Evolutionary conservation across 805 yeast species (phyloP), one percentile per base, ranked within the genome.

Genomic region (Torulaspora indica): DNA sequence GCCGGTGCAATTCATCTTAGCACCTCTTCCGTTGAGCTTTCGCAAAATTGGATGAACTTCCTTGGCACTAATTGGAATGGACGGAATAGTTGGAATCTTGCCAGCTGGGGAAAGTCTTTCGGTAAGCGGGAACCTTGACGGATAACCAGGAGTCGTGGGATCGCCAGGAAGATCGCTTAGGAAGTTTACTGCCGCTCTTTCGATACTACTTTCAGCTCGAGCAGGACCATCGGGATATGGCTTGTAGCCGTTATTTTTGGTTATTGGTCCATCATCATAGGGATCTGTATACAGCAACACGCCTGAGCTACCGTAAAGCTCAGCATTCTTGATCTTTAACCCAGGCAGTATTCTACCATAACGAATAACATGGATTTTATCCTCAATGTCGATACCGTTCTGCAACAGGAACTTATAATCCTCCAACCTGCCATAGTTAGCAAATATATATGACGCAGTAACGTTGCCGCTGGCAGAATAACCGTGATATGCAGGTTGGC

Each of bases 141-240:
- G 74, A 66, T 77, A 78, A 3, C 86, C 87, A 6, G 87, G 86
- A 2, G 89, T 81, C 0, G 89, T 79, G 28, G 90, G 90, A 57
- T 83, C 91, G 9, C 90, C 90, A 0, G 89, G 87, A 40, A 72
- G 71, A 25, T 76, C 77, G 3, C 79, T 74, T 44, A 79, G 69
- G 48, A 69, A 78, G 47, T 72, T 78, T 0, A 77, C 81, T 7
- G 85, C 73, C 2, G 80, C 83, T 57, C 85, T 70, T 54, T 80
- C 80, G 22, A 83, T 76, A 7, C 81, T 70, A 41, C 74, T 67
- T 29, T 79, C 78, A 50, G 77, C 80, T 54, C 87, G 72, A 1
- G 87, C 85, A 3, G 80, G 79, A 0, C 89, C 89, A 4, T 71
- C 47, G 0, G 90, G 89, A 53, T 76, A 82, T 40, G 74, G 68